Evolutionary conservation across 805 yeast species (phyloP).

Genomic region (Wickerhamiella domercqiae): DNA sequence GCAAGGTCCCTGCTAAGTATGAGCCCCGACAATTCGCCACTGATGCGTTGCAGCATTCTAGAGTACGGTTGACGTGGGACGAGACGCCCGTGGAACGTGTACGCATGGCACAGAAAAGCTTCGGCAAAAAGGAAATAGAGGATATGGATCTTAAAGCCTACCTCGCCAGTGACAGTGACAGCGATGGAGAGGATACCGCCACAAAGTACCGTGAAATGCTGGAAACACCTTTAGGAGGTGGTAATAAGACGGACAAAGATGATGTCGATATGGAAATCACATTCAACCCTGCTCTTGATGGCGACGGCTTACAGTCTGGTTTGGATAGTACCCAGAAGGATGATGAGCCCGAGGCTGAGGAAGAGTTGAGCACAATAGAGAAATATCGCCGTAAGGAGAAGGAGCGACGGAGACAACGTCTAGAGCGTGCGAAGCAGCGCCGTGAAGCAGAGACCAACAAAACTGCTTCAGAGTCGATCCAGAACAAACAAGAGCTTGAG

Average conservation of each 20-base stretch:
- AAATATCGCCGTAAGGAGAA: constrained; percentile 75
- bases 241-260: constrained; percentile 16
- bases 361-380: constrained; percentile 61
- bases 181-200: constrained; percentile 11
- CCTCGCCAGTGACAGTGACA: constrained; percentile 23
- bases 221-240: constrained; percentile 3
- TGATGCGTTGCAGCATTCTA: constrained; percentile 91
- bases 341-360: constrained; percentile 27
- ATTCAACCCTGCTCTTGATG: constrained; percentile 72
- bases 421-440: constrained; percentile 54
- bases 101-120: constrained; percentile 60
- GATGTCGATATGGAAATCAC: constrained; percentile 91
- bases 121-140: constrained; percentile 39
- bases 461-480: constrained; percentile 25
- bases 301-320: constrained; percentile 24
- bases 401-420: constrained; percentile 77
- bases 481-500: constrained; percentile 57
- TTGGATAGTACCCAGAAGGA: constrained; percentile 3
- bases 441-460: constrained; percentile 35
- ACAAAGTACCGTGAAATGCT: constrained; percentile 16
- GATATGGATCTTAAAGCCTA: constrained; percentile 65
- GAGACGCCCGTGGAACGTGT: constrained; percentile 88
- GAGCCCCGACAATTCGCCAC: constrained; percentile 75
- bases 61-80: constrained; percentile 95
- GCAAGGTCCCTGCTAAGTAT: constrained; percentile 57